A percentile compares a stretch with the other conserved stretches of the same genome.
These are phyloP conservation scores for Voacanga thouarsii DNA, from an alignment of 257 asterid genomes.

Conservation along the genomic window DNA sequence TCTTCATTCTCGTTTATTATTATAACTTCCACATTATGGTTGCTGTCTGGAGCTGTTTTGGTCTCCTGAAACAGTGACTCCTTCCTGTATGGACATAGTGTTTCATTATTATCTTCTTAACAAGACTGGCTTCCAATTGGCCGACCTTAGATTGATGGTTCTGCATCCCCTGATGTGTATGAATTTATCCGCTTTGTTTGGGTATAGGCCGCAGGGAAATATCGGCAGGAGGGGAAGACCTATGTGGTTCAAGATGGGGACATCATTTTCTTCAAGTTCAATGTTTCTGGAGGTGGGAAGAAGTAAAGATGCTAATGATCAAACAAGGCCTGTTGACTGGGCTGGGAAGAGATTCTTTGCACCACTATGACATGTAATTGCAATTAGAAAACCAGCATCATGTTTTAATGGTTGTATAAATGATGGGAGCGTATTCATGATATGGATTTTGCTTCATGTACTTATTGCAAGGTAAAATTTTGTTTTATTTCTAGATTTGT, in stretches of 20 bases:
- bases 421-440: background rate
- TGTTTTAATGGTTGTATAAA: background rate
- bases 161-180: background rate
- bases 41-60: background rate
- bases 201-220: conserved; percentile 86
- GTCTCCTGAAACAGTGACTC: background rate
- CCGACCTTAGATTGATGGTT: background rate
- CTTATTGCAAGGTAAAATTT: background rate
- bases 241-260: conserved; percentile 95
- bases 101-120: background rate
- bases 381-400: background rate
- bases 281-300: conserved; percentile 96
- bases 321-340: background rate
- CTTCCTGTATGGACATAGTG: background rate
- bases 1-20: background rate
- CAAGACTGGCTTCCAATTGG: background rate
- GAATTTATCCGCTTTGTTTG: background rate
- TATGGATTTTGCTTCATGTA: background rate
- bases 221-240: conserved; percentile 93
- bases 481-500: background rate
- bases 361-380: background rate
- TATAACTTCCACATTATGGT: background rate
- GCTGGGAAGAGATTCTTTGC: background rate
- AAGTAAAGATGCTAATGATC: conserved; percentile 40
- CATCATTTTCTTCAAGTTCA: conserved; percentile 92